Conservation (phyloP, 345 rosid species). For the Salix purpurea region DNA sequence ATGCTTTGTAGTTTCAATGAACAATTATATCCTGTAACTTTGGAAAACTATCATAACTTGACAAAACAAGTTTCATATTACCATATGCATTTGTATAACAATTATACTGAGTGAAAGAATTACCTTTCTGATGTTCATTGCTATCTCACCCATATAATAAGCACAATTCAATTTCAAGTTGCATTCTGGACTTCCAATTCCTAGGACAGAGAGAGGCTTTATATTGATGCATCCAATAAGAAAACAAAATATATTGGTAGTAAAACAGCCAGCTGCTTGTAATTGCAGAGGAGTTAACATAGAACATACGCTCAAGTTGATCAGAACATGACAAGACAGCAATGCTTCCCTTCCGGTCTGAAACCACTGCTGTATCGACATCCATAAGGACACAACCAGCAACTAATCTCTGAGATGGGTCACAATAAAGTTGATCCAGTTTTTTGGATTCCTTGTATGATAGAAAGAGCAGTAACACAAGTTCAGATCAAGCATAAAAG, state of each 20-base stretch:
- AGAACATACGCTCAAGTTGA: constrained; percentile 50
- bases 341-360: constrained; percentile 95
- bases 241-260: too few species aligned
- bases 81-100: background rate
- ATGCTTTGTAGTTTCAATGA: background rate
- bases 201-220: constrained; percentile 34
- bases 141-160: constrained; percentile 89
- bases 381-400: constrained; percentile 89
- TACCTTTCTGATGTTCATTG: constrained; percentile 91
- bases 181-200: constrained; percentile 84
- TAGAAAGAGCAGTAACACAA: constrained; percentile 9
- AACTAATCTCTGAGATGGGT: constrained; percentile 94
- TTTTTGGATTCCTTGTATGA: constrained; percentile 63
- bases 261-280: background rate
- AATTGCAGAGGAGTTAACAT: background rate
- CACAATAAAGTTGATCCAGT: constrained; percentile 79
- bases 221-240: too few species aligned
- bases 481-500: constrained; percentile 7
- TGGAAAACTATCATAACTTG: background rate
- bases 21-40: background rate
- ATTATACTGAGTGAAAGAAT: background rate
- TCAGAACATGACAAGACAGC: constrained; percentile 78
- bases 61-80: background rate
- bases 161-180: constrained; percentile 74
- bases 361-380: constrained; percentile 77